Evolutionary conservation across 2,329 filamentous ascomycete species (phyloP), one percentile per base, ranked within the genome.

Genomic region (Diplodia mutila): DNA sequence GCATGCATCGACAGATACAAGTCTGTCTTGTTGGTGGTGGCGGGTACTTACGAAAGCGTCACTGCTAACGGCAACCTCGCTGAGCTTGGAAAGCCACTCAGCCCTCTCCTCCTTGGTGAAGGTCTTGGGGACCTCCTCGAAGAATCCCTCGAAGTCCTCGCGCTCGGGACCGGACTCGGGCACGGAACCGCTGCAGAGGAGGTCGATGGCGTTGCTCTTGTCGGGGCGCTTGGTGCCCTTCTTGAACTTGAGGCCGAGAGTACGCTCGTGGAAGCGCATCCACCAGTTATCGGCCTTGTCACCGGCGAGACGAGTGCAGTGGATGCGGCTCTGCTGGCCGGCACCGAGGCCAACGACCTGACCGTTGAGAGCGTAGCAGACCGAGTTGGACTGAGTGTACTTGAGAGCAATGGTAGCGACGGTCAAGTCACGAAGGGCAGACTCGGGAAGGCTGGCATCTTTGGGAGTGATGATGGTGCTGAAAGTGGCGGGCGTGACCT

Each of bases 261-360:
- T 92, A 65, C 92, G 90, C 73, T 92, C 90, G 84, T 97, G 92
- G 89, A 98, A 98, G 75, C 95, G 91, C 86, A 99, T 91, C 95
- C 94, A 99, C 94, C 94, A 98, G 86, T 97, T 97, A 82, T 99
- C 95, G 59, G 94, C 93, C 86, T 99, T 99, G 85, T 98, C 94
- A 69, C 95, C 95, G 12, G 95, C 95, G 63, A 99, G 88, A 72
- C 95, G 91, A 51, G 95, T 99, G 88, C 95, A 99, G 86, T 99
- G 95, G 74, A 99, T 99, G 73, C 95, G 91, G 70, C 92, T 97
- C 83, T 99, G 95, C 82, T 99, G 95, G 69, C 95, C 95, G 66
- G 95, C 95, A 72, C 95, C 95, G 67, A 99, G 89, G 72, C 95
- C 95, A 73, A 99, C 87, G 74, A 98, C 87, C 82, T 98, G 95